Base-by-base conservation (phyloP, 768 basidiomycete genomes). In the Lentinula sp. region DNA sequence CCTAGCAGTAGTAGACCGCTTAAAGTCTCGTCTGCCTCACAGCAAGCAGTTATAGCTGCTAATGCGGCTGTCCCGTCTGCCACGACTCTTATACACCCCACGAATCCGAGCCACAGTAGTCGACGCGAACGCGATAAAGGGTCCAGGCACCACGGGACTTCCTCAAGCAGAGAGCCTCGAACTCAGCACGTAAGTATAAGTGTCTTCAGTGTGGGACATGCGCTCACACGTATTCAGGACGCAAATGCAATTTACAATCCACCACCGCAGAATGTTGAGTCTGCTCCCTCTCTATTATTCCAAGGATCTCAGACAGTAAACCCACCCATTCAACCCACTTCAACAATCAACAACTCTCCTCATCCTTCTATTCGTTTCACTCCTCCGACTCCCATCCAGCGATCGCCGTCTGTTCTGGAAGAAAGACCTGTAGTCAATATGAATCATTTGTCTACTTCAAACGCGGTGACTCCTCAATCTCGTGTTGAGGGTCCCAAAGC, bases 301-400 rank as follows among this genome's bases (percentile, higher is more conserved):
- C 57, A 48, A 46, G 57, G 23, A 39, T n/a, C 57, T 28, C 57
- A 35, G 18, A 59, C 35, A 31, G 46, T n/a, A 23, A 59, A 48
- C 37, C 43, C 32, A 48, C 11, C 48, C 15, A 43, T 5, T 21
- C 39, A 21, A 4, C 35, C 39, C 37, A 13, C 40, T 16, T 1
- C 46, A 3, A 39, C 37, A 21, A 13, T 39, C 45, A 59, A 48
- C 46, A 59, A 39, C 28, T 59, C 57, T 10, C 57, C 57, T 11
- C 57, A 49, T 35, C 43, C 48, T 35, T 59, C 57, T 8, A 48
- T 50, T 21, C 59, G 50, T 13, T 42, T 60, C 9, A 60, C 59
- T 32, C 59, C 59, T 23, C 59, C 59, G 10, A 60, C 59, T 10
- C 59, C 59, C 1, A 18, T 60, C n/a, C 28, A 60, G n/a, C 59